Conservation (phyloP, 192 early-diverging fungal species). For the Backusella tuberculispora region DNA sequence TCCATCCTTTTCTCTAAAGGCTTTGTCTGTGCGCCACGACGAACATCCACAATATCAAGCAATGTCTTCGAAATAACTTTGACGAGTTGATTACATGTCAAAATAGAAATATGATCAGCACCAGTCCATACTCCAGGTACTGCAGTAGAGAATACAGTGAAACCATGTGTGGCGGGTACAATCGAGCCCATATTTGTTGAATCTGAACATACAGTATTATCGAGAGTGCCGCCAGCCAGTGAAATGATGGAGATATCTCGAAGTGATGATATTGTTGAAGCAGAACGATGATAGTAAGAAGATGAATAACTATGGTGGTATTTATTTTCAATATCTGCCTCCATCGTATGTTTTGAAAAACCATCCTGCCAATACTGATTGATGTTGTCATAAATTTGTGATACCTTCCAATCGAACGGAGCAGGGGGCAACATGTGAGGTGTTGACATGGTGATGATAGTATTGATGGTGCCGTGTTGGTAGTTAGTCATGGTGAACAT, state of each 20-base stretch:
- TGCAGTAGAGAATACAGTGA: conserved; percentile 78
- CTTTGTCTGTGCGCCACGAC: conserved; percentile 58
- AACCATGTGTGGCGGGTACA: conserved; percentile 68
- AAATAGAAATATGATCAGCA: conserved; percentile 81
- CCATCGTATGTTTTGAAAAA: conserved; percentile 28
- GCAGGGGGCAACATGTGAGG: conserved; percentile 86
- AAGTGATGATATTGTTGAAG: conserved; percentile 32
- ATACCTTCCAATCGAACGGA: conserved; percentile 66
- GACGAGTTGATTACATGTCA: conserved; percentile 92
- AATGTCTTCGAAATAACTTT: conserved; percentile 63
- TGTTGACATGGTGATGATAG: conserved; percentile 86
- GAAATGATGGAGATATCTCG: conserved; percentile 76
- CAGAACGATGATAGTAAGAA: not conserved
- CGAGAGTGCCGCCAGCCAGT: conserved; percentile 87
- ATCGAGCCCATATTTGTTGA: conserved; percentile 71
- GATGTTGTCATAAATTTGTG: conserved; percentile 68
- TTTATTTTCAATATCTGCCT: conserved; percentile 15
- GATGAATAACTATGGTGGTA: not conserved
- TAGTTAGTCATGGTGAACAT: conserved; percentile 75
- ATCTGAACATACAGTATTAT: conserved; percentile 86
- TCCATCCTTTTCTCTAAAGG: conserved; percentile 64
- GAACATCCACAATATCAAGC: conserved; percentile 67
- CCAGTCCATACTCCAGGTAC: conserved; percentile 88
- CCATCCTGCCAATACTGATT: conserved; percentile 72
- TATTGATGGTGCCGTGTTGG: conserved; percentile 70